Conservation (phyloP, 2,329 filamentous ascomycete genomes). For the Colletotrichum sp. region DNA sequence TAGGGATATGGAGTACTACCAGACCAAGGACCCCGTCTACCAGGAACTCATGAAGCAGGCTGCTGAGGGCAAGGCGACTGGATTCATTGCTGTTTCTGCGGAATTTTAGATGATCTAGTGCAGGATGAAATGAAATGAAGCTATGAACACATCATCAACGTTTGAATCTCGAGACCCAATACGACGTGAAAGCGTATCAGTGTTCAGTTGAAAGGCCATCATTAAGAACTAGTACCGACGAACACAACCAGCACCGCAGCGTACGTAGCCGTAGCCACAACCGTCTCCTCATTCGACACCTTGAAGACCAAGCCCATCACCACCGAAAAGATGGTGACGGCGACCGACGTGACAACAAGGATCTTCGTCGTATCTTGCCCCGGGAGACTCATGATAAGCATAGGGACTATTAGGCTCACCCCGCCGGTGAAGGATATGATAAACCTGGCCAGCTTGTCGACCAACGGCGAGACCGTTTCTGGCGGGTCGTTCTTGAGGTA, state of each 20-base stretch:
- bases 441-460: not conserved
- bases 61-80: constrained; percentile 13
- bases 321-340: not conserved
- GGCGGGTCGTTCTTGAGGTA: not conserved
- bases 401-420: not conserved
- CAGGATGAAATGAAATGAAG: not conserved
- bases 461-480: not conserved
- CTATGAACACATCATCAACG: not conserved
- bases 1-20: constrained; percentile 19
- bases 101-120: not conserved
- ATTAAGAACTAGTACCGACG: not conserved
- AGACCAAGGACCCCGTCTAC: constrained; percentile 15
- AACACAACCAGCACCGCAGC: not conserved
- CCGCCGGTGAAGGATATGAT: not conserved
- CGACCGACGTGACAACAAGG: not conserved
- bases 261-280: not conserved
- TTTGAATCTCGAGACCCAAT: not conserved
- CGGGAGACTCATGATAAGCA: not conserved
- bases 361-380: not conserved
- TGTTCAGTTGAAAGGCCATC: not conserved
- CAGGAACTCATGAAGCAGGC: constrained; percentile 16
- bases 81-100: constrained; percentile 3
- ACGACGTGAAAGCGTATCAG: accelerated
- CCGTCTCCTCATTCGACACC: not conserved
- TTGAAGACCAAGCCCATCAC: not conserved